Evolutionary conservation across 768 basidiomycete species (phyloP).

Genomic region (Amanita thiersii): DNA sequence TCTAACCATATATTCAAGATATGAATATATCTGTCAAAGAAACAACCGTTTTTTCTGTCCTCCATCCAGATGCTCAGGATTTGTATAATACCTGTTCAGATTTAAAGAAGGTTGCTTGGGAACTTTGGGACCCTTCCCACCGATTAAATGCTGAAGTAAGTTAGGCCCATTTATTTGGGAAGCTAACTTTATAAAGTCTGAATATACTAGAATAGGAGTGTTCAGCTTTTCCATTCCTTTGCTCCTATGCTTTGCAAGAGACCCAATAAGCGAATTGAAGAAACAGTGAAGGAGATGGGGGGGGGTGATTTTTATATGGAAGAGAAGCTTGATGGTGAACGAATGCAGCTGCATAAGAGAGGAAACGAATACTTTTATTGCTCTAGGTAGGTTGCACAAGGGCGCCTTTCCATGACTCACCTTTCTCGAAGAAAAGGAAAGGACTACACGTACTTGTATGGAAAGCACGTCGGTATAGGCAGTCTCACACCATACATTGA

Average conservation of each 20-base stretch:
- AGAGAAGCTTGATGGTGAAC: slow-evolving; percentile 95
- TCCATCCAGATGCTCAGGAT: slow-evolving; percentile 92
- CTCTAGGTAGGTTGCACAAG: slow-evolving; percentile 64
- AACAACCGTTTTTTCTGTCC: slow-evolving; percentile 82
- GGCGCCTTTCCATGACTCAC: too few species aligned
- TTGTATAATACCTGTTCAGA: slow-evolving; percentile 96
- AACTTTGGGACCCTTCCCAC: slow-evolving; percentile 68
- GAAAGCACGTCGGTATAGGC: slow-evolving; percentile 72
- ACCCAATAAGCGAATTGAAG: slow-evolving; percentile 71
- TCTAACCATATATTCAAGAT: slow-evolving; percentile 37
- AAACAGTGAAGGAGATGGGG: slow-evolving; percentile 80
- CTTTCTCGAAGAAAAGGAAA: slow-evolving; percentile 65
- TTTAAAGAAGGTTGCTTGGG: slow-evolving; percentile 88
- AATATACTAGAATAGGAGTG: slow-evolving; percentile 60
- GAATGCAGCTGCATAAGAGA: slow-evolving; percentile 92
- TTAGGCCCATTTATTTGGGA: not conserved
- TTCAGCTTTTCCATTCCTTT: slow-evolving; percentile 80
- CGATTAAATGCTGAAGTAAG: slow-evolving; percentile 57
- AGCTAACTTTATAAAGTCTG: not conserved
- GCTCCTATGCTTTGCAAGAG: slow-evolving; percentile 95
- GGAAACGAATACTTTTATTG: slow-evolving; percentile 90
- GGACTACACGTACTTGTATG: slow-evolving; percentile 88
- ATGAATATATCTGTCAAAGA: slow-evolving; percentile 92
- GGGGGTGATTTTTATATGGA: slow-evolving; percentile 80
- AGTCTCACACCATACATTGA: slow-evolving; percentile 87